These are phyloP conservation scores for Pelargonium cotyledonis DNA, from an alignment of 441 rosid genomes.

Conservation along the genomic window DNA sequence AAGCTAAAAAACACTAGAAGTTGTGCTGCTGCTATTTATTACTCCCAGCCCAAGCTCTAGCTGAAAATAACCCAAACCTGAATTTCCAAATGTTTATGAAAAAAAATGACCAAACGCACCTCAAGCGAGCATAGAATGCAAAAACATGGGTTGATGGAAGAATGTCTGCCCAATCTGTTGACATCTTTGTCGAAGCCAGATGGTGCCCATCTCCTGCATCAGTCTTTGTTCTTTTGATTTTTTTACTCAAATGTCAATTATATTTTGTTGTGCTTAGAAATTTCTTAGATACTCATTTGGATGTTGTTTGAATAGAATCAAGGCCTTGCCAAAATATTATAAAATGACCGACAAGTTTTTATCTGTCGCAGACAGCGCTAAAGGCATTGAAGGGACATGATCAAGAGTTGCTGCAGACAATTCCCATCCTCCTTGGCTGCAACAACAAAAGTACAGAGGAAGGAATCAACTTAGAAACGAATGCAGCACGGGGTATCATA, in stretches of 20 bases:
- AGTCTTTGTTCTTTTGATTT: background rate
- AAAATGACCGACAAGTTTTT: constrained; percentile 16
- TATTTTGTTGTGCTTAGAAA: background rate
- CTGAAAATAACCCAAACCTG: too few species aligned
- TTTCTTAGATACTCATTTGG: background rate
- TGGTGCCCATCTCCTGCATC: too few species aligned
- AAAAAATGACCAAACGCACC: too few species aligned
- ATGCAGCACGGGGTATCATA: constrained; percentile 33
- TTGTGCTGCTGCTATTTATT: too few species aligned
- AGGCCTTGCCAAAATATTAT: background rate
- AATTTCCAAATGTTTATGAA: too few species aligned
- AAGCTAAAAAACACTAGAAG: too few species aligned
- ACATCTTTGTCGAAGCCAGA: too few species aligned
- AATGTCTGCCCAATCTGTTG: too few species aligned
- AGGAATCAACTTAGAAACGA: constrained; percentile 35
- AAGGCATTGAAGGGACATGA: constrained; percentile 55
- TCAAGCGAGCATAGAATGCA: too few species aligned
- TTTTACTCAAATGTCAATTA: background rate
- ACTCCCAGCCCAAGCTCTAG: too few species aligned
- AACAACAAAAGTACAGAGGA: constrained; percentile 34
- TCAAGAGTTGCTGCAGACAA: constrained; percentile 50
- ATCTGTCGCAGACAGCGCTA: constrained; percentile 58
- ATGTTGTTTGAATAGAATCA: background rate
- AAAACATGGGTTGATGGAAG: too few species aligned
- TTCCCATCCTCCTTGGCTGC: constrained; percentile 60